Evolutionary conservation across 2,329 filamentous ascomycete species (phyloP), one percentile per base, ranked within the genome.

Genomic region (Aspergillus ruber): DNA sequence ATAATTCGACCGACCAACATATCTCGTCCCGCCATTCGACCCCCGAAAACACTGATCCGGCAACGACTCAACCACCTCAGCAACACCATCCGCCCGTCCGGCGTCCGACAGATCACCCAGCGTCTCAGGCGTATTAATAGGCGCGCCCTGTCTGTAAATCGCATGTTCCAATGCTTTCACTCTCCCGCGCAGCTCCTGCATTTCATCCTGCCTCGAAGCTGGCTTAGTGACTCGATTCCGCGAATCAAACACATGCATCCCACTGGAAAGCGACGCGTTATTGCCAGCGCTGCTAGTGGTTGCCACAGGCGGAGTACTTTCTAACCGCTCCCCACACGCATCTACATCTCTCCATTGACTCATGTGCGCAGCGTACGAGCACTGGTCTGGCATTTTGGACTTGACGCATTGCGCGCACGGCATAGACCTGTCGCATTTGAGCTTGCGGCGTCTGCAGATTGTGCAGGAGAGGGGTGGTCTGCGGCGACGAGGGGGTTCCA

Each of bases 341-440:
- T n/a, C 13, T 17, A 2, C 33, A 17, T 35, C n/a, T 15, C 33
- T 35, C 13, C 13, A 7, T 35, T n/a, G 33, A 35, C 15, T 35
- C 15, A 21, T 3, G 25, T 29, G 12, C 4, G 10, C 10, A 12
- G 18, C 17, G 9, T 39, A 39, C 3, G 17, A 18, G 17, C 36
- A 39, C 5, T 39, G 15, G 12, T 74, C 70, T 36, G 57, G 57
- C 4, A 75, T 77, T 53, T 74, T 70, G 27, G 76, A 75, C 56
- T 77, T 78, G 52, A 69, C 50, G 48, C 69, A 72, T 65, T 87
- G 87, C 53, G 75, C 75, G 62, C 86, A 91, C 50, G 87, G 85
- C 44, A 85, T 78, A 17, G 74, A 68, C 62, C 87, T 88, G 70
- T 88, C 84, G 69, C 87, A 91, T 64, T 86, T 88, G 47, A 90